These are phyloP conservation scores for Tolypocladium ophioglossoides DNA, from an alignment of 2,329 filamentous ascomycete genomes.

Conservation along the genomic window DNA sequence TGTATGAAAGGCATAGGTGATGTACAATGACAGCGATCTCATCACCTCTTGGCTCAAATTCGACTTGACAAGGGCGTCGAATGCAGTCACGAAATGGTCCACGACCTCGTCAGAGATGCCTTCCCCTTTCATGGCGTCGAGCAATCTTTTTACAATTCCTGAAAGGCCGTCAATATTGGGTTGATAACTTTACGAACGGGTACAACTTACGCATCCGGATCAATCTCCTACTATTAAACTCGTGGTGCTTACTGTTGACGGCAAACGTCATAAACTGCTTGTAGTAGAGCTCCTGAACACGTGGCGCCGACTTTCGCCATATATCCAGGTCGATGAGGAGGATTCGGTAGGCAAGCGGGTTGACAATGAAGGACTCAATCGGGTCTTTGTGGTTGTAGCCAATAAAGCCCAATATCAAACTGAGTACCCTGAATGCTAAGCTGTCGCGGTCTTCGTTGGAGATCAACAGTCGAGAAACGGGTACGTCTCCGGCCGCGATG, in stretches of 20 bases:
- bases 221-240: slow-evolving; percentile 82
- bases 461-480: slow-evolving; percentile 30
- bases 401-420: slow-evolving; percentile 72
- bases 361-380: slow-evolving; percentile 85
- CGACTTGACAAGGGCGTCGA: slow-evolving; percentile 68
- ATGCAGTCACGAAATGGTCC: slow-evolving; percentile 65
- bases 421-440: slow-evolving; percentile 55
- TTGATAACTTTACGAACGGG: not conserved
- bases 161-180: slow-evolving; percentile 8
- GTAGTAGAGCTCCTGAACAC: slow-evolving; percentile 84
- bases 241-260: slow-evolving; percentile 79
- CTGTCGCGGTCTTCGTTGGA: slow-evolving; percentile 43
- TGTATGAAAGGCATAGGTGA: slow-evolving; percentile 80
- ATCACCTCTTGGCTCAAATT: slow-evolving; percentile 79
- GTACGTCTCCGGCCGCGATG: slow-evolving; percentile 16
- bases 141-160: slow-evolving; percentile 82
- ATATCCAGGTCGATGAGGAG: slow-evolving; percentile 87
- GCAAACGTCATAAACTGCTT: slow-evolving; percentile 84
- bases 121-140: slow-evolving; percentile 86
- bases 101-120: slow-evolving; percentile 62
- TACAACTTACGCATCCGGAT: slow-evolving; percentile 71
- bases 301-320: slow-evolving; percentile 70
- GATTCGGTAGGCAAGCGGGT: slow-evolving; percentile 87
- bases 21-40: slow-evolving; percentile 77
- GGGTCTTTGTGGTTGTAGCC: slow-evolving; percentile 76